A percentile compares a stretch with the other conserved stretches of the same genome.
phyloP scores from a whole-genome alignment of 352 stramenopile species.

The Globisporangium emineosum region DNA sequence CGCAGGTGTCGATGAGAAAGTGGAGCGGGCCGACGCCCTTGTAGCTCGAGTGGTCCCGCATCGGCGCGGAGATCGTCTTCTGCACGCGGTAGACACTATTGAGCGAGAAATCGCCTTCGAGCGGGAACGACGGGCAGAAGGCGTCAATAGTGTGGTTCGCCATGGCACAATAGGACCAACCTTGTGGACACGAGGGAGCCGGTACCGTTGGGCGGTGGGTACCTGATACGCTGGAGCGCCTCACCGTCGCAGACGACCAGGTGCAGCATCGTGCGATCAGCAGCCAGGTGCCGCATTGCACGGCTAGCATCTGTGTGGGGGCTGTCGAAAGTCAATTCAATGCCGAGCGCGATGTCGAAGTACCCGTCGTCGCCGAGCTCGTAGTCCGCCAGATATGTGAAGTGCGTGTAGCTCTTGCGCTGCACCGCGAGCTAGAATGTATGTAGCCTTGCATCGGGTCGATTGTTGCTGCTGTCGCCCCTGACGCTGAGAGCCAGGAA shows the following conservation, averaged over 20 bases:
- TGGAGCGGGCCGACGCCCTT: constrained; percentile 23
- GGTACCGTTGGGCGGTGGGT: neutral
- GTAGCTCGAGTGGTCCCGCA: constrained; percentile 12
- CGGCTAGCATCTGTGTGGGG: no score
- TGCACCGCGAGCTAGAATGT: constrained; percentile 24
- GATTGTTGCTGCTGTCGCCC: neutral
- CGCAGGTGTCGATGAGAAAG: constrained; percentile 55
- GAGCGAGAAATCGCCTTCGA: constrained; percentile 34
- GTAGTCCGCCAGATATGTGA: constrained; percentile 39
- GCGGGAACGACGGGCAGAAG: constrained; percentile 44
- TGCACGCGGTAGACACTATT: constrained; percentile 37
- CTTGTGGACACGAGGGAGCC: constrained; percentile 8
- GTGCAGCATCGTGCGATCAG: constrained; percentile 43
- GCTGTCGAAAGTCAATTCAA: constrained; percentile 33
- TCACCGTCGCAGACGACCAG: constrained; percentile 41
- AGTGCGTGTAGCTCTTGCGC: constrained; percentile 21
- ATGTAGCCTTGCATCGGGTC: neutral
- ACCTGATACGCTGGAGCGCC: constrained; percentile 19
- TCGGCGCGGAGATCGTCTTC: constrained; percentile 20
- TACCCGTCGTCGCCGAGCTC: constrained; percentile 31
- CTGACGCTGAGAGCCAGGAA: no score
- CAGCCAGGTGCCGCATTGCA: constrained; percentile 22
- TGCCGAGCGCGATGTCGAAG: constrained; percentile 40
- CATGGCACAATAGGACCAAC: constrained; percentile 45
- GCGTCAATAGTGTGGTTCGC: constrained; percentile 45